Evolutionary conservation across 2,329 filamentous ascomycete species (phyloP), one percentile per base, ranked within the genome.

Genomic region (Alternaria metachromatica): DNA sequence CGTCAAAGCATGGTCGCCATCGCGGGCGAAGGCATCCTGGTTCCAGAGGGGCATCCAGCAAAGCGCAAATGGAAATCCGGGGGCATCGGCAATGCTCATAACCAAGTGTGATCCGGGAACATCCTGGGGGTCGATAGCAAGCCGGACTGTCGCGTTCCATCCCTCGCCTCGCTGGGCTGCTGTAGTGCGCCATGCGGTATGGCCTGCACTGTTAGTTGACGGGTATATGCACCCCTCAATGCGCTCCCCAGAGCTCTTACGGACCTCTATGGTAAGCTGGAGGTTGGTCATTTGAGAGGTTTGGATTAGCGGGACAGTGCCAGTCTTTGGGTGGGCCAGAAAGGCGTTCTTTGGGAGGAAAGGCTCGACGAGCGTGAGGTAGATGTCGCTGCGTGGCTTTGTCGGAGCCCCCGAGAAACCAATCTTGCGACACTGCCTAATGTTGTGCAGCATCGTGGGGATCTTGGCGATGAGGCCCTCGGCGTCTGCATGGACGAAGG

Each of bases 21-120:
- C 95, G 51, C 90, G 87, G 55, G 96, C 88, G 75, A 99, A 99
- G 0, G 96, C 95, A 62, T 94, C 89, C 23, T 93, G 88, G 55
- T 95, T 92, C 96, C 96, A 99, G 3, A 99, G 84, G 0, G 96
- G 96, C 84, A 99, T 90, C 86, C 96, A 94, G 13, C 92, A 92
- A 46, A 98, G 86, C 3, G 96, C 95, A 78, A 98, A 97, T 0
- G 96, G 94, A 49, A 93, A 90, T 58, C 91, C 90, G 0, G 95
- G 94, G 55, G 92, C 88, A 80, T 98, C 94, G 9, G 94, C 90
- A 58, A 99, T 83, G 70, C 93, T 94, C 87, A 99, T 92, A 33
- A 97, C 92, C 25, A 98, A 84, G 82, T 99, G 96, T 11, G 92
- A 90, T 21, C 89, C 88, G 3, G 90, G 87, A 1, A 99, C 95